A percentile compares a stretch with the other conserved stretches of the same genome.
These are phyloP conservation scores for Eimeria praecox DNA, from an alignment of 169 alveolate species.

Conservation along the genomic window DNA sequence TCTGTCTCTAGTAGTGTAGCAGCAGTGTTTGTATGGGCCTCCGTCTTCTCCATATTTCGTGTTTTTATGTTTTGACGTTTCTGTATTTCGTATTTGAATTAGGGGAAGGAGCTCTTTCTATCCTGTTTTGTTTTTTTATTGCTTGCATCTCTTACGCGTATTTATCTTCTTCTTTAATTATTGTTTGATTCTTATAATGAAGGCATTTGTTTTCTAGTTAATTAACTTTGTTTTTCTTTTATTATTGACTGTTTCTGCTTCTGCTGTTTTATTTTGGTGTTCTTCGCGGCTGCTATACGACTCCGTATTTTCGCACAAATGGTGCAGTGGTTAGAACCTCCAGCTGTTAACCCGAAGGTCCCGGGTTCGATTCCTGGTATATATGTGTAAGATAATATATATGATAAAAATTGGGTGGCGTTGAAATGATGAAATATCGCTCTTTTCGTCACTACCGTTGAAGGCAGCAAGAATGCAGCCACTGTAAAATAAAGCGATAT, in stretches of 20 bases:
- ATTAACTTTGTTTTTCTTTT: no score
- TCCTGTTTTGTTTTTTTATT: neutral
- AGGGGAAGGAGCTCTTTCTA: neutral
- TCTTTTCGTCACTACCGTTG: slow-evolving; percentile 63
- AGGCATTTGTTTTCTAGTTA: no score
- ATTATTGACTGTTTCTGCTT: neutral
- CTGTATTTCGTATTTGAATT: neutral
- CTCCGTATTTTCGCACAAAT: neutral
- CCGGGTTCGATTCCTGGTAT: neutral
- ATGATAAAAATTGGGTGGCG: no score
- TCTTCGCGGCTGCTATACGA: no score
- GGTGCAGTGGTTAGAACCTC: neutral
- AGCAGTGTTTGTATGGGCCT: neutral
- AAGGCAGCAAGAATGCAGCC: slow-evolving; percentile 1
- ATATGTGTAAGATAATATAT: no score
- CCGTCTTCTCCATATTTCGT: neutral
- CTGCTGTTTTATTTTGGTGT: no score
- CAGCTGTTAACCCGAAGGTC: neutral
- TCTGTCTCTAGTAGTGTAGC: neutral
- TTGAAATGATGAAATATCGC: slow-evolving; percentile 20
- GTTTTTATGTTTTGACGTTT: neutral
- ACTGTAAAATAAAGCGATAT: neutral
- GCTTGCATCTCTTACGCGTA: no score
- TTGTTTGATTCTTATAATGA: no score
- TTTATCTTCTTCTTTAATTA: no score